These are phyloP conservation scores for Russula olivacea DNA, from an alignment of 768 basidiomycete species.

Conservation along the genomic window DNA sequence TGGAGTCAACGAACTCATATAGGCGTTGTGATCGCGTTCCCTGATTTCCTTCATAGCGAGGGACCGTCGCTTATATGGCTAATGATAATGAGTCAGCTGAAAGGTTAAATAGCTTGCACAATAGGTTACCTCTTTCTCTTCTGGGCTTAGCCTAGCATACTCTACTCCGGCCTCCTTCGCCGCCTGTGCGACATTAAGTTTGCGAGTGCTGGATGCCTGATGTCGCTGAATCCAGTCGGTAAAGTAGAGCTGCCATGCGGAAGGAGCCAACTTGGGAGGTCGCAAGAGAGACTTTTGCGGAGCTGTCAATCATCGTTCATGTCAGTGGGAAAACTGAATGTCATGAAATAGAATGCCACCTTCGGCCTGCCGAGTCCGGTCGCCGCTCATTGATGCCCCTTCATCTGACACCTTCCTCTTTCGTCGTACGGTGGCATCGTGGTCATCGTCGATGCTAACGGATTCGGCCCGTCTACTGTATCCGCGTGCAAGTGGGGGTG, in stretches of 20 bases:
- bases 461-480: conserved; percentile 69
- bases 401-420: conserved; percentile 37
- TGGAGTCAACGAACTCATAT: conserved; percentile 84
- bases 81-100: conserved; percentile 27
- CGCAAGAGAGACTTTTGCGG: conserved; percentile 72
- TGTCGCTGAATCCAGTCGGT: conserved; percentile 91
- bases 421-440: conserved; percentile 68
- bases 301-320: conserved; percentile 34
- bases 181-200: conserved; percentile 91
- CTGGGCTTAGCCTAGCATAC: conserved; percentile 69
- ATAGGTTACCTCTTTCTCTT: conserved; percentile 73
- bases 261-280: conserved; percentile 87
- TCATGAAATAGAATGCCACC: conserved; percentile 15
- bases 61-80: conserved; percentile 85
- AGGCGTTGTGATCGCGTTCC: conserved; percentile 74
- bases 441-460: conserved; percentile 52
- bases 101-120: conserved; percentile 21
- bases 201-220: conserved; percentile 70
- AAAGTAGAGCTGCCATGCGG: conserved; percentile 95
- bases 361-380: conserved; percentile 26
- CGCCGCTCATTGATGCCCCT: conserved; percentile 25
- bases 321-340: conserved; percentile 28
- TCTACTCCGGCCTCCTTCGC: conserved; percentile 92
- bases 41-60: conserved; percentile 79
- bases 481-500: conserved; percentile 46